These are phyloP conservation scores for Stagonosporopsis tanaceti DNA, from an alignment of 2,329 filamentous ascomycete genomes.

Conservation along the genomic window DNA sequence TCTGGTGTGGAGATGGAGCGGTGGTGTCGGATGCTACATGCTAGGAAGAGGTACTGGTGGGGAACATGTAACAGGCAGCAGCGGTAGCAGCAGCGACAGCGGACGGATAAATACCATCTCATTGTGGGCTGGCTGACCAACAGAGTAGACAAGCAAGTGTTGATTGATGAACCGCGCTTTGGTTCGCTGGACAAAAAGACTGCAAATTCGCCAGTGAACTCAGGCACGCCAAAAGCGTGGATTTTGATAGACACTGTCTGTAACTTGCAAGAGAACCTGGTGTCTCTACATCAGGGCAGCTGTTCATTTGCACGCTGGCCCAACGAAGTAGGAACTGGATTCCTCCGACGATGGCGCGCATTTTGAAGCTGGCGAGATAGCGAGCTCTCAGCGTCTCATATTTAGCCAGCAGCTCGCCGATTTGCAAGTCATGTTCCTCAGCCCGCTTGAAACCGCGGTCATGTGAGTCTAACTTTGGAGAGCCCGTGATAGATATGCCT, in stretches of 20 bases:
- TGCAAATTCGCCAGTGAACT: no score
- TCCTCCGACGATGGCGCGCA: not conserved
- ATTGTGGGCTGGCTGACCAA: conserved; percentile 3
- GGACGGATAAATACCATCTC: conserved; percentile 9
- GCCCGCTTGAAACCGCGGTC: conserved; percentile 12
- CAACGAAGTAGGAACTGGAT: not conserved
- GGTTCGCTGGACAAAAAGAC: not conserved
- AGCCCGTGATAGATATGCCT: not conserved
- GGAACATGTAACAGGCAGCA: not conserved
- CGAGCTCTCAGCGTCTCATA: not conserved
- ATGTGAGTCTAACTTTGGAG: conserved; percentile 11
- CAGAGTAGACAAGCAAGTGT: not conserved
- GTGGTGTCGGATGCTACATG: not conserved
- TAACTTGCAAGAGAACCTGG: no score
- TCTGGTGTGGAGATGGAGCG: not conserved
- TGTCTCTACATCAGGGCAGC: not conserved
- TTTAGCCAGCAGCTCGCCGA: conserved; percentile 1
- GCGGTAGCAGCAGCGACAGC: not conserved
- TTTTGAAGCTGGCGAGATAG: conserved; percentile 2
- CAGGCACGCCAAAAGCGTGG: no score
- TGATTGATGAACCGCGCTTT: not conserved
- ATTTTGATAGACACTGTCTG: no score
- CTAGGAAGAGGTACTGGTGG: not conserved
- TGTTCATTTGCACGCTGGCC: conserved; percentile 1
- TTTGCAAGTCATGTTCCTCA: conserved; percentile 1